Evolutionary conservation across 129 eudicot species (phyloP), one percentile per base, ranked within the genome.

Genomic region (Tagetes erecta): DNA sequence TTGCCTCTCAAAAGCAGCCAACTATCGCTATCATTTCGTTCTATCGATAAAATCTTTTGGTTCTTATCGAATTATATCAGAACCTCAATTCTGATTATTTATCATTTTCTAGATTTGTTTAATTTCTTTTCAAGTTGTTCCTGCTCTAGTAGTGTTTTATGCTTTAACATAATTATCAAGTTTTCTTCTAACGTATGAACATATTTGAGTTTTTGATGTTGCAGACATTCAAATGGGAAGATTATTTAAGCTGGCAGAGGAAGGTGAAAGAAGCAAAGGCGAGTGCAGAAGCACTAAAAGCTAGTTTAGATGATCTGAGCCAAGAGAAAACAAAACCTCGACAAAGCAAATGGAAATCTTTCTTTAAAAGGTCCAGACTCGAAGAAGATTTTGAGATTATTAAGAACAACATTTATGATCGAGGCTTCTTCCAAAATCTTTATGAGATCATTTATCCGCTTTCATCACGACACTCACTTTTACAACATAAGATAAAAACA

Each of bases 201-300:
- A 50, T 75, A 3, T 76, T 51, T 33, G 34, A 40, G 49, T 38
- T 37, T 5, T 41, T 74, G 33, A 49, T 70, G 6, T 35, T 77
- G 40, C 81, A 93, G 98, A 88, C 87, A 46, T 93, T 87, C 67
- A 93, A 93, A 75, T 93, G 98, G 98, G 88, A 90, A 51, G 98
- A 93, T n/a, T 84, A 90, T 72, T 5, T 86, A 76, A 83, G 89
- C 74, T 87, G 92, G 84, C 89, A 86, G 72, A 88, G 88, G 84
- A 90, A 83, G 80, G 80, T 90, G 39, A 80, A 85, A 6, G 97
- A 93, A 84, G 98, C 97, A n/a, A 93, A 88, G 80, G 91, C 85
- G 36, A 90, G 98, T 82, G 81, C 89, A 20, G 85, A 72, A 60
- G 96, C 97, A 56, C 87, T 93, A 42, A 90, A 85, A 79, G 84